Percentiles rank a stretch among this genome's conserved stretches.
Evolutionary conservation across 1,284 basidiomycete genomes (phyloP).

Genomic region (Ustilago tritici): DNA sequence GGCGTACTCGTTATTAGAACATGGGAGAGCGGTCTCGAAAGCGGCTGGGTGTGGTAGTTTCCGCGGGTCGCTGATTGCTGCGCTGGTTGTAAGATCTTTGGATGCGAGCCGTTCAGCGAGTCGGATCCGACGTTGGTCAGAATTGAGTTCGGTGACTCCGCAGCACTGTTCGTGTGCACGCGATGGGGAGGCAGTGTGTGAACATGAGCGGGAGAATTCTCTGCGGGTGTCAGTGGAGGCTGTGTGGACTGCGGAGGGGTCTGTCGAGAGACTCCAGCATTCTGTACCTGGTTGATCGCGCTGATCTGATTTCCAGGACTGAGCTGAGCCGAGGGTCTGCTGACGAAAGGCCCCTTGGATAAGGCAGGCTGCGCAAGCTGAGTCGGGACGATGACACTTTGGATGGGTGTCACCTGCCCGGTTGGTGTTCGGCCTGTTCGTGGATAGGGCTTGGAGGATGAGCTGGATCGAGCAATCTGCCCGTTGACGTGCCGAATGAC

Average conservation of each 20-base stretch:
- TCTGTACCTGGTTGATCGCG: neutral
- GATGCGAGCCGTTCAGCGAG: neutral
- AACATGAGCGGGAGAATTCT: neutral
- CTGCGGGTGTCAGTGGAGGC: neutral
- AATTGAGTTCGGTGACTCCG: neutral
- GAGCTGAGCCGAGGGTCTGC: neutral
- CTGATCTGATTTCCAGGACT: neutral
- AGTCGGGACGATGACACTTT: neutral
- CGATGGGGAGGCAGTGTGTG: neutral
- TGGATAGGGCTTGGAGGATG: neutral
- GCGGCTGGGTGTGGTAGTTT: neutral
- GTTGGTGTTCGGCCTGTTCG: neutral
- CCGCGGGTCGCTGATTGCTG: neutral
- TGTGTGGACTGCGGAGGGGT: neutral
- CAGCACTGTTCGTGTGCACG: neutral
- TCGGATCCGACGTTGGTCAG: neutral
- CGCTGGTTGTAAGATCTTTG: neutral
- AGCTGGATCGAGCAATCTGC: neutral
- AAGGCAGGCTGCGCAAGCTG: neutral
- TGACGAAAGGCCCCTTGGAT: neutral
- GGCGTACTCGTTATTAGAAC: neutral
- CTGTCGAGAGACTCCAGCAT: neutral
- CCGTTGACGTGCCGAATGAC: neutral
- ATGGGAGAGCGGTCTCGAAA: slow-evolving; percentile 1
- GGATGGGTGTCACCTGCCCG: neutral